Evolutionary conservation across 805 yeast species (phyloP).

Genomic region (Lipomyces lipofer): DNA sequence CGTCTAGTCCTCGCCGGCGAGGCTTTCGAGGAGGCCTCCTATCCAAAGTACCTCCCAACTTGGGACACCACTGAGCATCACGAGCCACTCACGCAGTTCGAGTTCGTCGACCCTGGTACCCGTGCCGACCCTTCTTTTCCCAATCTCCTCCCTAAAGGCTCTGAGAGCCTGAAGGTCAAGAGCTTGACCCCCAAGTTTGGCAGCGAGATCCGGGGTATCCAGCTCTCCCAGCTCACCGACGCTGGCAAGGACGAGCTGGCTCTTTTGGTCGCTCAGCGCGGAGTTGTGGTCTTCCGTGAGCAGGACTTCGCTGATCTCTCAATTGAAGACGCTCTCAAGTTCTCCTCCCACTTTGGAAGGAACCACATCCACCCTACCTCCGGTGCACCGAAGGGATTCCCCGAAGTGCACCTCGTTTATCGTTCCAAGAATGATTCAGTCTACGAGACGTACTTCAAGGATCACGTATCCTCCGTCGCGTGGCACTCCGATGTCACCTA

Average conservation of each 20-base stretch:
- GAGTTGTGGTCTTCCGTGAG: slow-evolving; percentile 68
- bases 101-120: slow-evolving; percentile 62
- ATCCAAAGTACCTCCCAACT: slow-evolving; percentile 65
- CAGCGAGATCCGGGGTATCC: slow-evolving; percentile 62
- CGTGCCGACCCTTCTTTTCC: slow-evolving; percentile 61
- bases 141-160: slow-evolving; percentile 47
- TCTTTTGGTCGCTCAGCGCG: slow-evolving; percentile 65
- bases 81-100: slow-evolving; percentile 56
- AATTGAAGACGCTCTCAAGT: slow-evolving; percentile 43
- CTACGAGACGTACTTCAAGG: slow-evolving; percentile 32
- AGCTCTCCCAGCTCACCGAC: slow-evolving; percentile 55
- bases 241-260: slow-evolving; percentile 70
- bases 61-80: slow-evolving; percentile 63
- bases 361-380: slow-evolving; percentile 74
- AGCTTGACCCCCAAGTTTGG: slow-evolving; percentile 70
- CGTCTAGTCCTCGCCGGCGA: slow-evolving; percentile 30
- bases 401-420: slow-evolving; percentile 64
- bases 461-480: slow-evolving; percentile 36
- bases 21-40: slow-evolving; percentile 33
- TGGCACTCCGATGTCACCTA: slow-evolving; percentile 80
- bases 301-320: slow-evolving; percentile 59
- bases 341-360: slow-evolving; percentile 66
- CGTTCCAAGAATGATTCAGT: slow-evolving; percentile 46
- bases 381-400: slow-evolving; percentile 61
- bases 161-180: slow-evolving; percentile 34